These are phyloP conservation scores for Rhizopogon roseolus DNA, from an alignment of 768 basidiomycete genomes.

Conservation along the genomic window DNA sequence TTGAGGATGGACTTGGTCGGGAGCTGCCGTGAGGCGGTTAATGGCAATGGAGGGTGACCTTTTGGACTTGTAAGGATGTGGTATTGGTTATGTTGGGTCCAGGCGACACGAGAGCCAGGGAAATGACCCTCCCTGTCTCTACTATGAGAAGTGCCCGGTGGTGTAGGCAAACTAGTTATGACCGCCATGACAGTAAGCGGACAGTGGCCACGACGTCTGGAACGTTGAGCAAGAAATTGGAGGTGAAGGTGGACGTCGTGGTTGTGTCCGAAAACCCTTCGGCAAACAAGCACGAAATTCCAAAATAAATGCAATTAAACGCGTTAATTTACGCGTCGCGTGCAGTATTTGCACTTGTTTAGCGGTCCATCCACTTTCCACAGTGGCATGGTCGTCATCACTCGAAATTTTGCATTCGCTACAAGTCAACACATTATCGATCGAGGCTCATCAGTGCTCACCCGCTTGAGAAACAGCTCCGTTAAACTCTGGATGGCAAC, in stretches of 20 bases:
- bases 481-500: too few species aligned
- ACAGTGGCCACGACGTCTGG: conserved; percentile 12
- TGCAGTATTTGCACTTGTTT: conserved; percentile 26
- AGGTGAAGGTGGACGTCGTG: conserved; percentile 8
- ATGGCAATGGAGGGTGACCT: conserved; percentile 11
- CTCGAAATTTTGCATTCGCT: too few species aligned
- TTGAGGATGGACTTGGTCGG: conserved; percentile 73
- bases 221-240: conserved; percentile 1
- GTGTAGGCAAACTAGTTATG: conserved; percentile 52
- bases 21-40: conserved; percentile 33
- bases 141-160: conserved; percentile 51
- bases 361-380: not conserved
- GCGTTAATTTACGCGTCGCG: conserved; percentile 39
- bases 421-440: too few species aligned
- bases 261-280: conserved; percentile 12
- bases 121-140: conserved; percentile 48
- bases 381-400: too few species aligned
- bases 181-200: conserved; percentile 5
- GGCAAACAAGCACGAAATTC: conserved; percentile 17
- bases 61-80: conserved; percentile 34
- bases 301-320: conserved; percentile 30
- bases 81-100: conserved; percentile 48
- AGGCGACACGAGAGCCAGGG: conserved; percentile 39
- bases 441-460: too few species aligned
- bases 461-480: too few species aligned